Conservation (phyloP, 1,139 yeast genomes). For the Pneumocystis sp. region DNA sequence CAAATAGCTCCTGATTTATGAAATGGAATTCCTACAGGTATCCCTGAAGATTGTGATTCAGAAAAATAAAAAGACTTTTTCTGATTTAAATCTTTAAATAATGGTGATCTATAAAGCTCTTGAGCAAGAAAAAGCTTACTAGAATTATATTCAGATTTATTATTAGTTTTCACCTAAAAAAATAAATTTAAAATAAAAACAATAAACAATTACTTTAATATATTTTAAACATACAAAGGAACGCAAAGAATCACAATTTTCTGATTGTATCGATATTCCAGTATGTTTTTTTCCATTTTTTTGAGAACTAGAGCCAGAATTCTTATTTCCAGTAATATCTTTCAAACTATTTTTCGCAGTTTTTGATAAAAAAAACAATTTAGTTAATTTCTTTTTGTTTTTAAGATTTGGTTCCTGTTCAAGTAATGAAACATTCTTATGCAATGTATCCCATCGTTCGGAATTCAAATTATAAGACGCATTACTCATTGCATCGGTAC, state of each 20-base stretch:
- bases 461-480: not conserved
- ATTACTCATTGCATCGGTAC: not conserved
- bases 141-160: not conserved
- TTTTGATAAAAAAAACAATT: not conserved
- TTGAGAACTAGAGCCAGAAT: not conserved
- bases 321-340: not conserved
- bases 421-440: not conserved
- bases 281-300: not conserved
- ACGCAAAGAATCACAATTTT: not conserved
- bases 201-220: not conserved
- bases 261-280: not conserved
- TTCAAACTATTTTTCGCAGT: not conserved
- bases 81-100: not conserved
- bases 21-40: conserved; percentile 9
- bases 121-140: not conserved
- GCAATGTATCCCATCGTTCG: not conserved
- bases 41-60: not conserved
- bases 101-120: not conserved
- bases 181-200: not conserved
- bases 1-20: conserved; percentile 39
- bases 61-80: not conserved
- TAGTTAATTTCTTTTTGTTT: not conserved
- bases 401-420: not conserved
- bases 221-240: not conserved
- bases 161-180: not conserved